phyloP scores from a whole-genome alignment of 495 filamentous ascomycete genomes.

The Neurospora sp. region DNA sequence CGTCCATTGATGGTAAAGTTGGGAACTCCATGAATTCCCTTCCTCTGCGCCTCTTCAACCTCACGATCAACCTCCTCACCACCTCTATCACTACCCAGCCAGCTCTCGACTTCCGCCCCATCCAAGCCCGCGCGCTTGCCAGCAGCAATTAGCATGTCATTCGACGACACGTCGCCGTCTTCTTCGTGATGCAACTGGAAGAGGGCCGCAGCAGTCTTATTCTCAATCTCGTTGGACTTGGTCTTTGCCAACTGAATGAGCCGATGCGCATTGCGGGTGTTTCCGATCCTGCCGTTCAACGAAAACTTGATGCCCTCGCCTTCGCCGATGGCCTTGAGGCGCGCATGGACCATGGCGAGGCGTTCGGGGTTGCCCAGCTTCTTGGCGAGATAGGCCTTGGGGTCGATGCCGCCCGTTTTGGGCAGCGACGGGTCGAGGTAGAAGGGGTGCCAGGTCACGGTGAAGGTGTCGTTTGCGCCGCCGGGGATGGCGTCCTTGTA shows the following conservation, averaged over 20 bases:
- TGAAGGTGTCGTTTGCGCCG: conserved; percentile 57
- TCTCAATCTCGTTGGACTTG: conserved; percentile 46
- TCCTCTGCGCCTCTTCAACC: conserved; percentile 46
- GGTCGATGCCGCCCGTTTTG: conserved; percentile 15
- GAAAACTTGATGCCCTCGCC: conserved; percentile 62
- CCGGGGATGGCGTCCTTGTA: conserved; percentile 50
- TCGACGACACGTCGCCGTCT: conserved; percentile 64
- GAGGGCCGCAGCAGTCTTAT: conserved; percentile 54
- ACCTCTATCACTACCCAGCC: conserved; percentile 54
- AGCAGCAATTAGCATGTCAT: conserved; percentile 47
- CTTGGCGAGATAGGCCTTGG: conserved; percentile 12
- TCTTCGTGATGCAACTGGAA: conserved; percentile 71
- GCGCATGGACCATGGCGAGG: conserved; percentile 42
- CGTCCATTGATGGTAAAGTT: conserved; percentile 58
- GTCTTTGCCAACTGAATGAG: conserved; percentile 60
- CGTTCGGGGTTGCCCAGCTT: conserved; percentile 41
- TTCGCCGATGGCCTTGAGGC: conserved; percentile 48
- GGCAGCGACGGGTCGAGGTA: conserved; percentile 65
- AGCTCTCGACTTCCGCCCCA: conserved; percentile 44
- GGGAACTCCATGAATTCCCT: conserved; percentile 61
- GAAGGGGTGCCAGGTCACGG: conserved; percentile 64
- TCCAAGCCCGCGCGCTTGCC: conserved; percentile 56
- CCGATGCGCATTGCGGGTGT: conserved; percentile 66
- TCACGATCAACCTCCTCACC: conserved; percentile 63
- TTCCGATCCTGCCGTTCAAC: conserved; percentile 65